Percentiles rank a stretch among this genome's conserved stretches.
Conservation (phyloP, 495 filamentous ascomycete genomes). For the Thozetella sp. region DNA sequence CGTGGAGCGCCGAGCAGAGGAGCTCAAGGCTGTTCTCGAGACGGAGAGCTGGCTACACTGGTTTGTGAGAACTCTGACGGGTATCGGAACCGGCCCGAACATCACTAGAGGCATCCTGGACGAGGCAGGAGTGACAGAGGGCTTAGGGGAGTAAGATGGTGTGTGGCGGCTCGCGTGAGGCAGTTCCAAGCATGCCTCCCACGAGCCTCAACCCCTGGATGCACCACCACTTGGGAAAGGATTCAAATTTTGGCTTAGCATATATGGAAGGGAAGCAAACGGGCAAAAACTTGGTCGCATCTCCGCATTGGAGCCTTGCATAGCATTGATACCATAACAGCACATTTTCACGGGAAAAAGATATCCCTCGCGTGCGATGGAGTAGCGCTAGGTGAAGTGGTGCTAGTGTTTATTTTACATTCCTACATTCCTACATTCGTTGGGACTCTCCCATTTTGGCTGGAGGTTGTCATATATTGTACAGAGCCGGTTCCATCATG, state of each 20-base stretch:
- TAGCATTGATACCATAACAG: background rate
- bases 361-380: no score
- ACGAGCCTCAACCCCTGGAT: no score
- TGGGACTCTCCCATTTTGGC: background rate
- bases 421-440: background rate
- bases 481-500: background rate
- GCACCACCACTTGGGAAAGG: no score
- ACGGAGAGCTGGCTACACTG: conserved; percentile 65
- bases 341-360: no score
- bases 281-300: background rate
- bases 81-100: conserved; percentile 59
- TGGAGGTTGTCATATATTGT: background rate
- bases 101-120: conserved; percentile 34
- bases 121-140: background rate
- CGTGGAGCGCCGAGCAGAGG: conserved; percentile 73
- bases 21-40: conserved; percentile 66
- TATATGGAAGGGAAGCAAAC: no score
- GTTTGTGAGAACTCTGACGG: conserved; percentile 58
- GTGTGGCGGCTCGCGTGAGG: no score
- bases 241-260: no score
- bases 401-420: background rate
- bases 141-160: no score
- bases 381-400: no score
- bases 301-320: background rate
- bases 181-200: no score